A percentile compares a stretch with the other conserved stretches of the same genome.
These are phyloP conservation scores for Prunus kanzakura DNA, from an alignment of 306 rosid species.

Conservation along the genomic window DNA sequence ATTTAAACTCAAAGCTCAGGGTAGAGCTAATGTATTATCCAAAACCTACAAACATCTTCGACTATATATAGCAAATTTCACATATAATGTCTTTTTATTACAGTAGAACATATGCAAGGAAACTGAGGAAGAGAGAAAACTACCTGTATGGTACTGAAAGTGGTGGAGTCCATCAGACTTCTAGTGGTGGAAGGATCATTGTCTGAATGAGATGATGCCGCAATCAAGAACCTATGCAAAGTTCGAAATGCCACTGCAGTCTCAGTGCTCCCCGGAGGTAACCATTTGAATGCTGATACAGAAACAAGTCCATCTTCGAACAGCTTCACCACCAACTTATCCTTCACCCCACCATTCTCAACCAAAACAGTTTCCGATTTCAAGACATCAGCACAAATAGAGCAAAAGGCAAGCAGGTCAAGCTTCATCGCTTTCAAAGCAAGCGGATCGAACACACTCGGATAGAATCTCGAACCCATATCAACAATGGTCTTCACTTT, in stretches of 20 bases:
- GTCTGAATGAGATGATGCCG: constrained; percentile 65
- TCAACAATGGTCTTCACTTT: constrained; percentile 39
- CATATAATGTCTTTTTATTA: neutral
- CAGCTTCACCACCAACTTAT: constrained; percentile 49
- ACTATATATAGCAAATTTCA: neutral
- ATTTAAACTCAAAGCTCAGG: neutral
- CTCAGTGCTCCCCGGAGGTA: constrained; percentile 80
- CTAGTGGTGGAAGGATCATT: constrained; percentile 60
- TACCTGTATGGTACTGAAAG: constrained; percentile 68
- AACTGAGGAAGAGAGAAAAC: neutral
- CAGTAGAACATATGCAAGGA: neutral
- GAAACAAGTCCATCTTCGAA: constrained; percentile 74
- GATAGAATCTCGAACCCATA: constrained; percentile 50
- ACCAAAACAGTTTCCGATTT: constrained; percentile 34
- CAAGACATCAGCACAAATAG: constrained; percentile 27
- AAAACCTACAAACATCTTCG: neutral
- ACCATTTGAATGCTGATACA: constrained; percentile 88
- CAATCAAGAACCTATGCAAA: constrained; percentile 73
- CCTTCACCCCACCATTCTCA: constrained; percentile 22
- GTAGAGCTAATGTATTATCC: neutral
- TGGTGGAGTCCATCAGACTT: constrained; percentile 56
- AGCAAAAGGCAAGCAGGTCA: constrained; percentile 77
- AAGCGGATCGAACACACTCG: constrained; percentile 78
- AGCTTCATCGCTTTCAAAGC: constrained; percentile 89
- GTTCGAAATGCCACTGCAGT: constrained; percentile 71